Evolutionary conservation across 1,139 yeast species (phyloP).

Genomic region (Lodderomyces metapsilosis): DNA sequence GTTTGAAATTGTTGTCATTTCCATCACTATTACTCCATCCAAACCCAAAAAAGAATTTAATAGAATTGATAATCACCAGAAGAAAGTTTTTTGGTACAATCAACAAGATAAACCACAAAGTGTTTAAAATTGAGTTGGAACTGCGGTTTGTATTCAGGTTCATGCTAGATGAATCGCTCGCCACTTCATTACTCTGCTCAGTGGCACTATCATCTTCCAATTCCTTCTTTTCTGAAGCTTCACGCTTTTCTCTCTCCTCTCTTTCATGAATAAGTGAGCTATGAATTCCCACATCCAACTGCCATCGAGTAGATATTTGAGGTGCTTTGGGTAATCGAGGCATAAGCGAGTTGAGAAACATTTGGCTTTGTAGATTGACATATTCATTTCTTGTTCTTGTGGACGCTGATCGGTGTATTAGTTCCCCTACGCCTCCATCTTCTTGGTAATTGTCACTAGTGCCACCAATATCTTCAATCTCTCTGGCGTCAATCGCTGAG

Average conservation of each 20-base stretch:
- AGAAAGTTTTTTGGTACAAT: conserved; percentile 46
- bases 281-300: conserved; percentile 46
- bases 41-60: conserved; percentile 31
- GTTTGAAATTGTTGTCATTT: conserved; percentile 13
- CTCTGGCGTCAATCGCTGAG: conserved; percentile 17
- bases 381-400: conserved; percentile 12
- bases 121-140: conserved; percentile 15
- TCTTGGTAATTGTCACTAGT: conserved; percentile 1
- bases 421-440: conserved; percentile 6
- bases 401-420: conserved; percentile 10
- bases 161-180: conserved; percentile 4
- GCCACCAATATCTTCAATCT: not conserved
- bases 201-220: conserved; percentile 5
- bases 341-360: conserved; percentile 33
- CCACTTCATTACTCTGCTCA: conserved; percentile 8
- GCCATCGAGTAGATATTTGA: conserved; percentile 40
- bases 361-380: conserved; percentile 33
- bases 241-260: conserved; percentile 8
- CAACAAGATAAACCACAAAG: conserved; percentile 45
- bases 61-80: conserved; percentile 32
- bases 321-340: conserved; percentile 47
- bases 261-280: conserved; percentile 26
- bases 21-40: conserved; percentile 10
- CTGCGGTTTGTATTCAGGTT: not conserved
- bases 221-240: conserved; percentile 2